These are phyloP conservation scores for Pseudogymnoascus pannorum DNA, from an alignment of 2,329 filamentous ascomycete species.

Conservation along the genomic window DNA sequence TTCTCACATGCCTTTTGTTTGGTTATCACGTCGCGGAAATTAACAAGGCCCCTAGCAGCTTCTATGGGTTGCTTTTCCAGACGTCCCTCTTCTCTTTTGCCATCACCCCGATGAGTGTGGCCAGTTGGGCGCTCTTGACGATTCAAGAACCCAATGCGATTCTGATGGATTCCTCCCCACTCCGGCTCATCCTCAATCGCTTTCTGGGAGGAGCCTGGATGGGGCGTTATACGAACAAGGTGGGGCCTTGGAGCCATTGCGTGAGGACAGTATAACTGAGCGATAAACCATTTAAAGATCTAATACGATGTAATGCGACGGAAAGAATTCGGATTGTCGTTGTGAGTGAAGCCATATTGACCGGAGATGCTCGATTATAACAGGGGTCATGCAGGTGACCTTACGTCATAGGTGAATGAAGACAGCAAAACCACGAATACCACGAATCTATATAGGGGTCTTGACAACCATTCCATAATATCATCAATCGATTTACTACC, in stretches of 20 bases:
- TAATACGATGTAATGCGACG: background rate
- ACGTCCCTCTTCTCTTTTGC: conserved; percentile 15
- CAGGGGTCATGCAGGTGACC: background rate
- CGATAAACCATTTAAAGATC: background rate
- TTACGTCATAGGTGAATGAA: background rate
- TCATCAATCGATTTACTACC: background rate
- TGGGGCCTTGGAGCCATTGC: background rate
- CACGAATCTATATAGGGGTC: background rate
- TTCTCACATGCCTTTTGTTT: conserved; percentile 15
- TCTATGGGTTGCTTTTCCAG: conserved; percentile 3
- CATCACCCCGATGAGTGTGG: conserved; percentile 30
- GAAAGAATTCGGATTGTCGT: background rate
- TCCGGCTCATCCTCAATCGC: conserved; percentile 38
- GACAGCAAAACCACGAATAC: too few relatives aligned
- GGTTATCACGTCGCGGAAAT: conserved; percentile 32
- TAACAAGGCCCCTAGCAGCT: conserved; percentile 29
- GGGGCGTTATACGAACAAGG: conserved; percentile 17
- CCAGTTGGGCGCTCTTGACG: conserved; percentile 32
- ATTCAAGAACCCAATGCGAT: conserved; percentile 36
- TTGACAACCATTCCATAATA: background rate
- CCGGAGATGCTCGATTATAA: background rate
- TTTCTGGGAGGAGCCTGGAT: conserved; percentile 33
- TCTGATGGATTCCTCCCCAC: conserved; percentile 33
- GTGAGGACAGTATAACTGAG: background rate
- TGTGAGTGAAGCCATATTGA: background rate